Evolutionary conservation across 1,284 basidiomycete genomes (phyloP).

Genomic region (Ceratobasidium sp.): DNA sequence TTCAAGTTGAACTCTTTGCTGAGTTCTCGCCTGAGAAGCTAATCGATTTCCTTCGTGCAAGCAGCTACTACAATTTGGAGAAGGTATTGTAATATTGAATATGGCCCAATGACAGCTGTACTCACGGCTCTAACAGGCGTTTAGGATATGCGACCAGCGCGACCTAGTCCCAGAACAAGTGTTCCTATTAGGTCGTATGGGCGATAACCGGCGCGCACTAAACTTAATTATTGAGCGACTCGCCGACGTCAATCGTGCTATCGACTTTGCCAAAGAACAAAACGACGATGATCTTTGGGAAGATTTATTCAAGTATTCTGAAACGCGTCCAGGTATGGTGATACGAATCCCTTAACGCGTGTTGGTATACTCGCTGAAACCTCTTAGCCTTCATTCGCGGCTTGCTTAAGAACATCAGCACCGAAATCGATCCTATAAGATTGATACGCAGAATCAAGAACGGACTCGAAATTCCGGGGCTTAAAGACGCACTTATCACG

Average conservation of each 20-base stretch:
- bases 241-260: conserved; percentile 92
- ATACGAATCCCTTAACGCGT: conserved; percentile 50
- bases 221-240: conserved; percentile 95
- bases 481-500: conserved; percentile 95
- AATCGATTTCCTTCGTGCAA: conserved; percentile 92
- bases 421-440: conserved; percentile 95
- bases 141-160: conserved; percentile 83
- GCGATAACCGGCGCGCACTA: conserved; percentile 94
- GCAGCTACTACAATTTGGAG: conserved; percentile 93
- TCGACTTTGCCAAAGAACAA: conserved; percentile 98
- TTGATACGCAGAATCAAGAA: conserved; percentile 95
- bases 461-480: conserved; percentile 93
- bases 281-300: conserved; percentile 99
- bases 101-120: not conserved
- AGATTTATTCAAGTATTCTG: conserved; percentile 92
- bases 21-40: conserved; percentile 84
- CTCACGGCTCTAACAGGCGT: conserved; percentile 71
- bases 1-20: conserved; percentile 92
- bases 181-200: conserved; percentile 96
- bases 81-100: conserved; percentile 62
- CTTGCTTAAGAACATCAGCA: conserved; percentile 93
- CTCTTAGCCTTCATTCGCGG: conserved; percentile 89
- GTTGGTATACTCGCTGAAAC: not conserved
- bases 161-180: conserved; percentile 98
- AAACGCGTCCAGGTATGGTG: conserved; percentile 82